Evolutionary conservation across 2,329 filamentous ascomycete species (phyloP).

Genomic region (Penicillium janthinellum): DNA sequence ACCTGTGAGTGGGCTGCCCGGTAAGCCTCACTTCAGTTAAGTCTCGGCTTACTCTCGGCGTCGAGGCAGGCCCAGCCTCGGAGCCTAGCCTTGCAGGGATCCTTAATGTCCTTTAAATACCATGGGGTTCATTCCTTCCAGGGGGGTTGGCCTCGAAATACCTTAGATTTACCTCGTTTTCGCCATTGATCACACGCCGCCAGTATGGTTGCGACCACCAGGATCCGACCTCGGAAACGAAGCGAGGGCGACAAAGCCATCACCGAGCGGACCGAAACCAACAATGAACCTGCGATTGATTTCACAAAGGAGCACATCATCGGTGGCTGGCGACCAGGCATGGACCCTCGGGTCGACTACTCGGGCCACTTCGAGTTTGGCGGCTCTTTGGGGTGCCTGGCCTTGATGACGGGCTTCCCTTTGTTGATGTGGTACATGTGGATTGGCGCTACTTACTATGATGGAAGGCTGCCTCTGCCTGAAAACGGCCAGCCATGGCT

Average conservation of each 20-base stretch:
- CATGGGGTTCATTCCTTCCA: neutral
- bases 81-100: neutral
- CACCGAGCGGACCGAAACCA: neutral
- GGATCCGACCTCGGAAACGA: conserved; percentile 6
- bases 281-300: neutral
- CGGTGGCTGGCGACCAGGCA: conserved; percentile 27
- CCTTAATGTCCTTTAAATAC: neutral
- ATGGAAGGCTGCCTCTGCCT: conserved; percentile 74
- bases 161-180: neutral
- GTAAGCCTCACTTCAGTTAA: neutral
- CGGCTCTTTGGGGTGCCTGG: conserved; percentile 71
- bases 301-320: conserved; percentile 23
- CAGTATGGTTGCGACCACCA: conserved; percentile 8
- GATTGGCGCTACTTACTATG: conserved; percentile 89
- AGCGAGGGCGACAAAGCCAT: neutral
- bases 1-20: neutral
- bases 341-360: conserved; percentile 29
- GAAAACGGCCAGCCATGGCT: conserved; percentile 62
- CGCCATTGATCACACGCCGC: neutral
- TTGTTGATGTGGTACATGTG: conserved; percentile 98
- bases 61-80: neutral
- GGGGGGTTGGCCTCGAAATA: neutral
- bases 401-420: conserved; percentile 89
- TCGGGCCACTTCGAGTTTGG: conserved; percentile 71
- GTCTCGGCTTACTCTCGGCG: neutral